phyloP scores from a whole-genome alignment of 2,329 filamentous ascomycete genomes.

The Westerdykella ornata region DNA sequence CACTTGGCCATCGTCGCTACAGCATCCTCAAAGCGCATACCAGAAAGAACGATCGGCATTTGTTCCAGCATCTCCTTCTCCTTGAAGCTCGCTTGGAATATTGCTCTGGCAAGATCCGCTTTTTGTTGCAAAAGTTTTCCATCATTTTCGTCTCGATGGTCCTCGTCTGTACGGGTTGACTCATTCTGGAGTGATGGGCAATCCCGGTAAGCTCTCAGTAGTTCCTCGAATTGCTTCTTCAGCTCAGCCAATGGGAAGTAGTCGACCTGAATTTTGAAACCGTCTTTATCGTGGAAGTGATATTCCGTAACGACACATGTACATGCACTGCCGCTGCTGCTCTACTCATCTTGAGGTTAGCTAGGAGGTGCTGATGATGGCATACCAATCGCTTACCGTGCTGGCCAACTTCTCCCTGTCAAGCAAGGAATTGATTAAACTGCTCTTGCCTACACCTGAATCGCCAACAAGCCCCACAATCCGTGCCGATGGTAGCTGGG shows the following conservation, averaged over 20 bases:
- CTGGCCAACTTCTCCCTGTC: conserved; percentile 39
- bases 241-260: conserved; percentile 17
- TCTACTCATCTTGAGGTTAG: conserved; percentile 27
- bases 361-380: background rate
- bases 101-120: conserved; percentile 27
- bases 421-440: conserved; percentile 46
- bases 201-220: conserved; percentile 38
- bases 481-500: conserved; percentile 37
- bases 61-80: conserved; percentile 2
- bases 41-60: conserved; percentile 7
- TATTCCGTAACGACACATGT: conserved; percentile 48
- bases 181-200: conserved; percentile 23
- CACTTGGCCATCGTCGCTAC: conserved; percentile 12
- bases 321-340: conserved; percentile 42
- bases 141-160: conserved; percentile 1
- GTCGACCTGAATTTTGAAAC: conserved; percentile 29
- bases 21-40: conserved; percentile 10
- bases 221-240: conserved; percentile 28
- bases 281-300: conserved; percentile 31
- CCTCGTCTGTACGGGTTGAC: conserved; percentile 6
- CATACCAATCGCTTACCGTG: conserved; percentile 34
- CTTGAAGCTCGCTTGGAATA: conserved; percentile 14
- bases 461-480: conserved; percentile 47
- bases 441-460: conserved; percentile 48
- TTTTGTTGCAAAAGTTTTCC: conserved; percentile 18